A percentile compares a stretch with the other conserved stretches of the same genome.
Conservation (phyloP, 1,139 yeast genomes). For the Candida freyschussii region DNA sequence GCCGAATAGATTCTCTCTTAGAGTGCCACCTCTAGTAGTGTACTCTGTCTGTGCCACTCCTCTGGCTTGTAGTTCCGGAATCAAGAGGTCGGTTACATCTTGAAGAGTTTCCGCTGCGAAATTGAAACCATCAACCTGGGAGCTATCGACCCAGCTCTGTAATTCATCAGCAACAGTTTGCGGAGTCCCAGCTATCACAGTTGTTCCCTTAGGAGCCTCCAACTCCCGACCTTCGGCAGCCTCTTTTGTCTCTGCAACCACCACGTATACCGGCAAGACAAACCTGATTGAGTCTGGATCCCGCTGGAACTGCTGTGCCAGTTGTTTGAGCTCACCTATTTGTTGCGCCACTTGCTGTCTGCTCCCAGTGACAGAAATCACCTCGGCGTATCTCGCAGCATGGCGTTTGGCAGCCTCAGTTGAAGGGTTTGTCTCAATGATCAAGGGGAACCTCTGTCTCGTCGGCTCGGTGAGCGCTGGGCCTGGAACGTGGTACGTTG, state of each 20-base stretch:
- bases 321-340: slow-evolving; percentile 21
- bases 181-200: slow-evolving; percentile 27
- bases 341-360: not conserved
- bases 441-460: slow-evolving; percentile 9
- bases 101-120: slow-evolving; percentile 31
- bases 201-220: not conserved
- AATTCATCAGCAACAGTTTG: slow-evolving; percentile 30
- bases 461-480: slow-evolving; percentile 36
- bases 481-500: slow-evolving; percentile 36
- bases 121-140: slow-evolving; percentile 34
- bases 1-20: slow-evolving; percentile 15
- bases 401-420: slow-evolving; percentile 35
- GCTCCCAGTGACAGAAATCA: slow-evolving; percentile 23
- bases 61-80: slow-evolving; percentile 32
- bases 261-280: slow-evolving; percentile 26
- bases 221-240: no score
- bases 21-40: slow-evolving; percentile 21
- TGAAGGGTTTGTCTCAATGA: slow-evolving; percentile 33
- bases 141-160: slow-evolving; percentile 30
- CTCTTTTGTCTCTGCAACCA: slow-evolving; percentile 21
- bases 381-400: slow-evolving; percentile 41
- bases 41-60: slow-evolving; percentile 31
- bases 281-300: slow-evolving; percentile 27
- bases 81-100: slow-evolving; percentile 29
- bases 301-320: slow-evolving; percentile 21